These are phyloP conservation scores for Grammothele lineata DNA, from an alignment of 768 basidiomycete genomes.

Conservation along the genomic window DNA sequence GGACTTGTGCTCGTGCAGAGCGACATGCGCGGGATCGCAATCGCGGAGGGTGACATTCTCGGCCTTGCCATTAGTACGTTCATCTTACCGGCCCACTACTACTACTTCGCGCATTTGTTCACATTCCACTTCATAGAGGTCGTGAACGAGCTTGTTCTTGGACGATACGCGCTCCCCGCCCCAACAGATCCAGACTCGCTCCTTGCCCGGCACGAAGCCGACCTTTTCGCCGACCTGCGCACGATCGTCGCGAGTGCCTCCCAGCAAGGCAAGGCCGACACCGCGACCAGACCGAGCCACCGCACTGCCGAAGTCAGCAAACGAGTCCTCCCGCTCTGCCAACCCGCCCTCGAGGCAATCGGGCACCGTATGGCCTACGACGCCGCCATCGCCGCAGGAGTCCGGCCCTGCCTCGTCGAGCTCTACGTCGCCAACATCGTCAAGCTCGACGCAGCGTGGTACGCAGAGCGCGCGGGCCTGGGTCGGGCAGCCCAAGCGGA, in stretches of 20 bases:
- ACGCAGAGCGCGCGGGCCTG: slow-evolving; percentile 46
- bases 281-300: slow-evolving; percentile 29
- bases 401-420: slow-evolving; percentile 43
- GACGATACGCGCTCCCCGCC: slow-evolving; percentile 11
- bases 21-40: slow-evolving; percentile 38
- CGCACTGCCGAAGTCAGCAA: slow-evolving; percentile 46
- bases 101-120: no score
- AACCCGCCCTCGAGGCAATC: slow-evolving; percentile 51
- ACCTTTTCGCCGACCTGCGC: slow-evolving; percentile 29
- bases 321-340: slow-evolving; percentile 52
- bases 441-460: slow-evolving; percentile 55
- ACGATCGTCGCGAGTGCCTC: slow-evolving; percentile 1
- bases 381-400: slow-evolving; percentile 39
- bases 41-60: slow-evolving; percentile 48
- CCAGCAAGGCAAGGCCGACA: no score
- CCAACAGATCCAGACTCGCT: slow-evolving; percentile 39
- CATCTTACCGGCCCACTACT: slow-evolving; percentile 44
- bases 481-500: slow-evolving; percentile 39
- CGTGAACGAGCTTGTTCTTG: no score
- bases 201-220: slow-evolving; percentile 40
- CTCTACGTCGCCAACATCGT: slow-evolving; percentile 52
- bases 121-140: no score
- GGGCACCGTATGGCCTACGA: slow-evolving; percentile 62
- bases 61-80: slow-evolving; percentile 42
- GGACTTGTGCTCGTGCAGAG: background rate